A percentile compares a stretch with the other conserved stretches of the same genome.
Evolutionary conservation across 78 protist genomes (phyloP).

Genomic region (Pelomyxa schiedti): DNA sequence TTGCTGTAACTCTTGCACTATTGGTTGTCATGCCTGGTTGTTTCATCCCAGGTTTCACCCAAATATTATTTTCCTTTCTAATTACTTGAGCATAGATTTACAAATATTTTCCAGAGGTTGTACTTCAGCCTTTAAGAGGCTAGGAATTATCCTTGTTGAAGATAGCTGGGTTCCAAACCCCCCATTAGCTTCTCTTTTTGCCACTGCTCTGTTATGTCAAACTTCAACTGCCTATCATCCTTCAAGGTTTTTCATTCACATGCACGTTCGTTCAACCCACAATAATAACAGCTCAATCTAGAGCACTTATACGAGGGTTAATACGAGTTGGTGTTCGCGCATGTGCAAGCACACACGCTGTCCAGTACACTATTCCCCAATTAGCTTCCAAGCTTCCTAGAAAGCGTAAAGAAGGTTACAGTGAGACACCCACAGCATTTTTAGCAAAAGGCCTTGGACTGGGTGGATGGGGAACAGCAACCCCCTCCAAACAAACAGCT

Average conservation of each 20-base stretch:
- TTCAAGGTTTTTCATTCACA: too few relatives aligned
- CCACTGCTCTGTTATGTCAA: background rate
- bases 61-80: too few relatives aligned
- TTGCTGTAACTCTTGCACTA: background rate
- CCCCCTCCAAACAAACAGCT: too few relatives aligned
- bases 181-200: background rate
- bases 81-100: too few relatives aligned
- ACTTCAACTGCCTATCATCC: too few relatives aligned
- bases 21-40: background rate
- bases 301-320: background rate
- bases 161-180: background rate
- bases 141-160: background rate
- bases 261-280: background rate
- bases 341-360: background rate
- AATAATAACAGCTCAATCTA: background rate
- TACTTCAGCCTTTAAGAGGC: background rate
- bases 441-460: too few relatives aligned
- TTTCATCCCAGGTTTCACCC: background rate
- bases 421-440: too few relatives aligned
- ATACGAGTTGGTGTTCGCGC: background rate
- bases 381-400: too few relatives aligned
- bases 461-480: too few relatives aligned
- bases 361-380: too few relatives aligned
- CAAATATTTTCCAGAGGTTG: background rate
- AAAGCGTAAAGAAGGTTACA: too few relatives aligned